A percentile compares a stretch with the other conserved stretches of the same genome.
phyloP scores from a whole-genome alignment of 2,329 filamentous ascomycete genomes.

The Alternaria sp. region DNA sequence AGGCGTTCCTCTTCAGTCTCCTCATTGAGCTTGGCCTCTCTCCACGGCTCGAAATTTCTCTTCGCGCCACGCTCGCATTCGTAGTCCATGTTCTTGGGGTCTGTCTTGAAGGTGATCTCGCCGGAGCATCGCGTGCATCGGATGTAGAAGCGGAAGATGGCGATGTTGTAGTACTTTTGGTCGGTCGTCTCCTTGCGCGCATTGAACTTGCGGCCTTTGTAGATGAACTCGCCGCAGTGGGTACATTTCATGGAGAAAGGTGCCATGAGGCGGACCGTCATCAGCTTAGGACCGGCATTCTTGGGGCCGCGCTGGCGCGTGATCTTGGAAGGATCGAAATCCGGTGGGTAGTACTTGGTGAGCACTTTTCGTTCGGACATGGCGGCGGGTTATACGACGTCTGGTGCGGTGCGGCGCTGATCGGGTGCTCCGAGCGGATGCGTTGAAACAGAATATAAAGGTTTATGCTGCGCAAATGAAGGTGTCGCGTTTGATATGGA shows the following conservation, averaged over 20 bases:
- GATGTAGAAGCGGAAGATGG: constrained; percentile 87
- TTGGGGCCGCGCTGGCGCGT: constrained; percentile 73
- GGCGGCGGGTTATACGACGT: constrained; percentile 35
- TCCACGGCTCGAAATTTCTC: constrained; percentile 93
- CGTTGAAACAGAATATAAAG: neutral
- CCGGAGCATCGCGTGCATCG: constrained; percentile 84
- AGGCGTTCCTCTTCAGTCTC: constrained; percentile 89
- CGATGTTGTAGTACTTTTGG: constrained; percentile 86
- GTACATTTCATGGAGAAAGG: constrained; percentile 82
- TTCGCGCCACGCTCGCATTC: constrained; percentile 81
- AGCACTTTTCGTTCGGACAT: constrained; percentile 91
- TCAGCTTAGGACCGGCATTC: constrained; percentile 76
- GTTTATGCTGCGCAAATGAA: neutral
- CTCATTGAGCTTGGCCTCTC: constrained; percentile 68
- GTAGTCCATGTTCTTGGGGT: constrained; percentile 95
- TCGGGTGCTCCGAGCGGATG: neutral
- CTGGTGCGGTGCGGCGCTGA: neutral
- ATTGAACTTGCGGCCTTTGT: constrained; percentile 95
- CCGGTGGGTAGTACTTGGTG: constrained; percentile 70
- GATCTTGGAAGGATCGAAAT: constrained; percentile 89
- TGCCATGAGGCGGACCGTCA: constrained; percentile 89
- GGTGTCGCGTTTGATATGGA: neutral
- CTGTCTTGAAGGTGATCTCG: constrained; percentile 92
- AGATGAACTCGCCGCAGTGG: constrained; percentile 79
- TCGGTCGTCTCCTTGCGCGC: constrained; percentile 90